These are phyloP conservation scores for Trichoderma aggressivum DNA, from an alignment of 2,329 filamentous ascomycete genomes.

Conservation along the genomic window DNA sequence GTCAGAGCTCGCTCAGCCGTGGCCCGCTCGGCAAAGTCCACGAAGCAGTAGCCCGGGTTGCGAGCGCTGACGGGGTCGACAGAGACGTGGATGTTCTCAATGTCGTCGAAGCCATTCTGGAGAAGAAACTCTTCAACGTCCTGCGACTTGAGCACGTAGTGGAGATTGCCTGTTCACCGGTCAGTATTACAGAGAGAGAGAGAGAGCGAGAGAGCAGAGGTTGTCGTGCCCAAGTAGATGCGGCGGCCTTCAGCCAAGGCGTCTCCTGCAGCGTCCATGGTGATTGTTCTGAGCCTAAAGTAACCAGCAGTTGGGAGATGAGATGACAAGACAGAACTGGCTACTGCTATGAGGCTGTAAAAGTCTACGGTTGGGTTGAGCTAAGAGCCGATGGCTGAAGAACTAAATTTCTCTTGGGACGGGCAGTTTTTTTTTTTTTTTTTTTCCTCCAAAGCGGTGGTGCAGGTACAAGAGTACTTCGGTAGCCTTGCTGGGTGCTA, in stretches of 20 bases:
- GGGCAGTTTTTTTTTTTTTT: constrained; percentile 6
- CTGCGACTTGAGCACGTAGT: constrained; percentile 48
- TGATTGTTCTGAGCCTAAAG: not conserved
- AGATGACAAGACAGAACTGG: not conserved
- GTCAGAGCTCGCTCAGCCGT: constrained; percentile 52
- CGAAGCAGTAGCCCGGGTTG: constrained; percentile 73
- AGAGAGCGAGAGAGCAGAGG: not conserved
- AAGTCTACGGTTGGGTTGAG: constrained; percentile 5
- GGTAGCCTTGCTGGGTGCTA: not conserved
- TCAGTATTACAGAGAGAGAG: constrained; percentile 7
- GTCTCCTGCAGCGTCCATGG: constrained; percentile 7
- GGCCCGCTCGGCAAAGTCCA: constrained; percentile 59
- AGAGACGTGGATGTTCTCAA: constrained; percentile 62
- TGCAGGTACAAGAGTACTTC: constrained; percentile 18
- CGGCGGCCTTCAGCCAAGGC: constrained; percentile 36
- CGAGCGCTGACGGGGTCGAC: constrained; percentile 64
- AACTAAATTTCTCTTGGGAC: constrained; percentile 10
- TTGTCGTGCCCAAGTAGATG: constrained; percentile 53
- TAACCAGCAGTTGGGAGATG: not conserved
- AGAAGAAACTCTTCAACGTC: constrained; percentile 60
- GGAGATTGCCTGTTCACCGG: constrained; percentile 47
- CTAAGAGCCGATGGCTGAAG: constrained; percentile 5
- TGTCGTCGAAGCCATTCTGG: constrained; percentile 36
- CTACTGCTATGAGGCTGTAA: not conserved
- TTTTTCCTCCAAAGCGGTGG: not conserved